phyloP scores from a whole-genome alignment of 805 yeast genomes.

The Komagataella pastoris region DNA sequence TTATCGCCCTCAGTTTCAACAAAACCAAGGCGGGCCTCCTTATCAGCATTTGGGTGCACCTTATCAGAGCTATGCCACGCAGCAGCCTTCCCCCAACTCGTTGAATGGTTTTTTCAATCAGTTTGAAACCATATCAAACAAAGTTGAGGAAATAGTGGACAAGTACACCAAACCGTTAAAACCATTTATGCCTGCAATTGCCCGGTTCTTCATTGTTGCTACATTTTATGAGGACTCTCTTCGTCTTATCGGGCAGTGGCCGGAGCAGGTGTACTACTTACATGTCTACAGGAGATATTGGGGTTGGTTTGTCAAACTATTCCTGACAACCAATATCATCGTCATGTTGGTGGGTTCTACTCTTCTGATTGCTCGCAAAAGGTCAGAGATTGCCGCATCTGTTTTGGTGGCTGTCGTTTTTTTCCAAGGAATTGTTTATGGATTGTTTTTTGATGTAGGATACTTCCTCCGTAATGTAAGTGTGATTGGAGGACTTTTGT shows the following conservation, averaged over 20 bases:
- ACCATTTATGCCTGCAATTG: constrained; percentile 78
- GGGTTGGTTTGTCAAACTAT: constrained; percentile 61
- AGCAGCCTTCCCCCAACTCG: background rate
- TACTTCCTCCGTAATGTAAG: constrained; percentile 81
- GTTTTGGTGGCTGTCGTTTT: constrained; percentile 59
- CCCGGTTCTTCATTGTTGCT: constrained; percentile 82
- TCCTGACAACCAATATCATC: constrained; percentile 47
- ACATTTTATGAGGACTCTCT: constrained; percentile 85
- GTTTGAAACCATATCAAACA: constrained; percentile 3
- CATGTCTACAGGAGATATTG: constrained; percentile 72
- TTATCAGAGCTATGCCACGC: background rate
- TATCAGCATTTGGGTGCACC: background rate
- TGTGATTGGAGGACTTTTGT: constrained; percentile 82
- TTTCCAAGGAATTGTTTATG: constrained; percentile 79
- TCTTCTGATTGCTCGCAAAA: constrained; percentile 54
- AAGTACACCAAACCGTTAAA: constrained; percentile 35
- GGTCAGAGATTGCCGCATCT: constrained; percentile 56
- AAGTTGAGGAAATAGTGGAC: constrained; percentile 42
- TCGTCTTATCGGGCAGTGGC: constrained; percentile 80
- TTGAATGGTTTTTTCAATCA: background rate
- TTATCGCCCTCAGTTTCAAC: background rate
- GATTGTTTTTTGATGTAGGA: constrained; percentile 65
- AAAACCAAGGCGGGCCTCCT: background rate
- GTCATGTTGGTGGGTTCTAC: constrained; percentile 67
- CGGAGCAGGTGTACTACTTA: constrained; percentile 77